Evolutionary conservation across 768 basidiomycete species (phyloP).

Genomic region (Pulveroboletus sp.): DNA sequence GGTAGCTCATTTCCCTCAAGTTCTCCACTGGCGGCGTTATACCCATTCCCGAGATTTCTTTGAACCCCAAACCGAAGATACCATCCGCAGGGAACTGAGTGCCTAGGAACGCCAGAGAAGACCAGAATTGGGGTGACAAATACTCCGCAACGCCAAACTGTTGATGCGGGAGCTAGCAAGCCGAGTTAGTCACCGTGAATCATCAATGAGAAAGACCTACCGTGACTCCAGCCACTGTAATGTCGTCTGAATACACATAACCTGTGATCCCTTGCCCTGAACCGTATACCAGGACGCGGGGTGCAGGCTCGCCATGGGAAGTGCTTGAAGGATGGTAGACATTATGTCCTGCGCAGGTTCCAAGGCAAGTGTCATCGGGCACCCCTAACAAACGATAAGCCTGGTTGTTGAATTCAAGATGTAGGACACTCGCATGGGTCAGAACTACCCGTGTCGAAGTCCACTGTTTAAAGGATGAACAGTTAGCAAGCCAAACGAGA

Average conservation of each 20-base stretch:
- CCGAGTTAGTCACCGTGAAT: neutral
- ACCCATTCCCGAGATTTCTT: slow-evolving; percentile 32
- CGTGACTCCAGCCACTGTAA: slow-evolving; percentile 33
- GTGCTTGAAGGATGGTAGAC: slow-evolving; percentile 28
- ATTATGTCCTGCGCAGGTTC: slow-evolving; percentile 26
- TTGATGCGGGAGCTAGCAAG: slow-evolving; percentile 32
- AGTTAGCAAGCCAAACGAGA: neutral
- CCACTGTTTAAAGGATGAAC: slow-evolving; percentile 28
- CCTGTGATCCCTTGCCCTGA: slow-evolving; percentile 33
- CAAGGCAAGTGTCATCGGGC: slow-evolving; percentile 18
- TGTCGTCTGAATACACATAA: slow-evolving; percentile 33
- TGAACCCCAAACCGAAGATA: slow-evolving; percentile 40
- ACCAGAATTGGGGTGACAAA: slow-evolving; percentile 28
- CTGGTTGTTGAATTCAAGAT: neutral
- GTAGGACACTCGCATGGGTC: slow-evolving; percentile 32
- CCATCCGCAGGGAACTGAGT: slow-evolving; percentile 31
- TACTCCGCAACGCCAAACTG: slow-evolving; percentile 35
- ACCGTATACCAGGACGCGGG: slow-evolving; percentile 36
- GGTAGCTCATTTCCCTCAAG: slow-evolving; percentile 33
- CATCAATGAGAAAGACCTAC: slow-evolving; percentile 14
- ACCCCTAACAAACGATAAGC: slow-evolving; percentile 30
- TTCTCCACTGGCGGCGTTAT: slow-evolving; percentile 39
- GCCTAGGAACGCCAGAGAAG: slow-evolving; percentile 4
- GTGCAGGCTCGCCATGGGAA: slow-evolving; percentile 7
- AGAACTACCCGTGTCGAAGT: slow-evolving; percentile 50